Conservation (phyloP, 441 rosid genomes). For the Erodium moschatum region DNA sequence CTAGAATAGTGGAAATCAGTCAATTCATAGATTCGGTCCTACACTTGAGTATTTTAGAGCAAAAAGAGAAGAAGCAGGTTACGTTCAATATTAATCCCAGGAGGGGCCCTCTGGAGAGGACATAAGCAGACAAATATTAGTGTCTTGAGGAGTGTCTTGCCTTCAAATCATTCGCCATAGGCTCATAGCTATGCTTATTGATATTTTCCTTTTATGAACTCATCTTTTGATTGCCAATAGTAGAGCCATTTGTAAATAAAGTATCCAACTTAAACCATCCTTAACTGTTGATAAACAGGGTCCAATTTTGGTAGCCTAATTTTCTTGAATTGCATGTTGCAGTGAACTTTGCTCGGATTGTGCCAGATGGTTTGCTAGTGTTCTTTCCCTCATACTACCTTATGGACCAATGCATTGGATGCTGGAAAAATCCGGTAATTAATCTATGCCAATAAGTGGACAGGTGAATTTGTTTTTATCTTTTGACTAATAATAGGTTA, state of each 20-base stretch:
- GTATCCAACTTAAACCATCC: background rate
- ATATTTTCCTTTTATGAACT: background rate
- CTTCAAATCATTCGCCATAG: background rate
- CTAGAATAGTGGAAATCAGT: background rate
- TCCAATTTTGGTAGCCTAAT: background rate
- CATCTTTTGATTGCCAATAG: background rate
- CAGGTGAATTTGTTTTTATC: constrained; percentile 11
- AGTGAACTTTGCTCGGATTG: constrained; percentile 88
- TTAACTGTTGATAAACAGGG: background rate
- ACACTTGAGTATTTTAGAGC: background rate
- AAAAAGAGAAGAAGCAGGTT: background rate
- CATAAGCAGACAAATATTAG: background rate
- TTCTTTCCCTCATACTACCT: constrained; percentile 94
- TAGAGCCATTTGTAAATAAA: background rate
- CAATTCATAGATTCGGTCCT: background rate
- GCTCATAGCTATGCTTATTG: background rate
- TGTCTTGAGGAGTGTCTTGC: background rate
- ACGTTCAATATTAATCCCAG: background rate
- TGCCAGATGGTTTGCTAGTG: constrained; percentile 90
- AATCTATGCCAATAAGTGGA: constrained; percentile 20
- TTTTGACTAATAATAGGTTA: constrained; percentile 18
- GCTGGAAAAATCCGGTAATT: constrained; percentile 78
- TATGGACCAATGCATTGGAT: constrained; percentile 70
- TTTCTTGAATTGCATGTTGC: constrained; percentile 26
- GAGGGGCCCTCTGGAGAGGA: background rate